A percentile compares a stretch with the other conserved stretches of the same genome.
Evolutionary conservation across 371 early-diverging fungal genomes (phyloP).

Genomic region (Mucor plumbeus): DNA sequence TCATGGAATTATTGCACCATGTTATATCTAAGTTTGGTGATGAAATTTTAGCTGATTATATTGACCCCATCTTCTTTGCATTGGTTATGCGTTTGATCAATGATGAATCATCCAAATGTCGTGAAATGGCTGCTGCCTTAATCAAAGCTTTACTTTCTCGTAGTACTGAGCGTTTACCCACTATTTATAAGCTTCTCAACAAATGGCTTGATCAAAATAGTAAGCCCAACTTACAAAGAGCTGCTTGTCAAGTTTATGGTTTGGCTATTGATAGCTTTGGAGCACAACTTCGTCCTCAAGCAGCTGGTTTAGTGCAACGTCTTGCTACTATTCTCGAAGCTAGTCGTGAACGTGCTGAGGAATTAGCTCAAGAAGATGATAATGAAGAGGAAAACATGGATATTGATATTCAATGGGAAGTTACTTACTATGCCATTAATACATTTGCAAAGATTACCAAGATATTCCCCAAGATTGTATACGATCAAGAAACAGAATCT

Average conservation of each 20-base stretch:
- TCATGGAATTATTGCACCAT: conserved; percentile 82
- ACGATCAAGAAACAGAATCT: conserved; percentile 42
- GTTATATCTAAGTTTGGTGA: conserved; percentile 81
- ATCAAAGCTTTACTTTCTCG: conserved; percentile 71
- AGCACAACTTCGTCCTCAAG: conserved; percentile 59
- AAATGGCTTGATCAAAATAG: conserved; percentile 74
- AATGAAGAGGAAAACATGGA: conserved; percentile 54
- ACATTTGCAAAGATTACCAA: conserved; percentile 74
- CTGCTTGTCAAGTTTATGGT: conserved; percentile 87
- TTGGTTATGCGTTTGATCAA: conserved; percentile 85
- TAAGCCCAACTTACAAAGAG: conserved; percentile 66
- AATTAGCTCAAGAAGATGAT: conserved; percentile 33
- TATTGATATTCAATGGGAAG: conserved; percentile 77
- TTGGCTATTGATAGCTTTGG: conserved; percentile 79
- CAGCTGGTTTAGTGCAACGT: conserved; percentile 53
- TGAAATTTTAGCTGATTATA: conserved; percentile 72
- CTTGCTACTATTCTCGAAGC: conserved; percentile 57
- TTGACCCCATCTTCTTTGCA: conserved; percentile 84
- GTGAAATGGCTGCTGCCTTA: conserved; percentile 83
- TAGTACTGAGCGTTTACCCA: conserved; percentile 56
- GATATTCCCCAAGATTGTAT: conserved; percentile 58
- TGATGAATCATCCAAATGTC: conserved; percentile 90
- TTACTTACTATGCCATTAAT: conserved; percentile 80
- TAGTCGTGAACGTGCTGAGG: conserved; percentile 53
- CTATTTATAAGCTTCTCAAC: conserved; percentile 64